A percentile compares a stretch with the other conserved stretches of the same genome.
Evolutionary conservation across 2,329 filamentous ascomycete genomes (phyloP).

Genomic region (Hymenoscyphus fraxineus): DNA sequence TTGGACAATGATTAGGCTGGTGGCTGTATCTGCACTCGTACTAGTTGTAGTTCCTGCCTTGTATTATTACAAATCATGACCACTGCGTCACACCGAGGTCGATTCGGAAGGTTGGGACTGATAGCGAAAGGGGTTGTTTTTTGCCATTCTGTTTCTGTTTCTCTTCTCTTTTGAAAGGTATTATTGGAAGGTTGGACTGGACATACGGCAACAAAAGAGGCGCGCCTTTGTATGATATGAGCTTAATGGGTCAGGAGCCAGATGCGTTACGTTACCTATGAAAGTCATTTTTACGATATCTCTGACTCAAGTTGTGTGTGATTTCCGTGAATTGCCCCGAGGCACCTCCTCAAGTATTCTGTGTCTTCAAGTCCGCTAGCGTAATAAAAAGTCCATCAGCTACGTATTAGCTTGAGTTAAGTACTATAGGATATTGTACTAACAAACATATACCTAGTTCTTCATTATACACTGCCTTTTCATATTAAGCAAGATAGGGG

Average conservation of each 20-base stretch:
- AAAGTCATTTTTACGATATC: not conserved
- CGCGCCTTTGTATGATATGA: constrained; percentile 5
- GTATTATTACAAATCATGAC: constrained; percentile 22
- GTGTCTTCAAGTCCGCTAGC: too few relatives aligned
- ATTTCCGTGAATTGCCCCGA: not conserved
- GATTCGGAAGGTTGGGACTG: not conserved
- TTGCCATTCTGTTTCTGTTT: not conserved
- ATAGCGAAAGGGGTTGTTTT: not conserved
- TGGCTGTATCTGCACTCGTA: constrained; percentile 25
- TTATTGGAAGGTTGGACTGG: not conserved
- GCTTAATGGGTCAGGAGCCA: not conserved
- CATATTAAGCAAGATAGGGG: too few relatives aligned
- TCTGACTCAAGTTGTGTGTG: not conserved
- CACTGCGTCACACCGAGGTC: not conserved
- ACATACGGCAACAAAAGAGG: not conserved
- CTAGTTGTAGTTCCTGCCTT: constrained; percentile 26
- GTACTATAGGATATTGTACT: too few relatives aligned
- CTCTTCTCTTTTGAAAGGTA: not conserved
- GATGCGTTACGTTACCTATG: not conserved
- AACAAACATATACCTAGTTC: too few relatives aligned
- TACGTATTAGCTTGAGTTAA: not conserved
- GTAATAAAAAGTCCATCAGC: not conserved
- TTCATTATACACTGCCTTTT: too few relatives aligned
- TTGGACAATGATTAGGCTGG: constrained; percentile 24
- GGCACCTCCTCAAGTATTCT: too few relatives aligned